These are phyloP conservation scores for Atalantia buxifolia DNA, from an alignment of 345 rosid species.

Conservation along the genomic window DNA sequence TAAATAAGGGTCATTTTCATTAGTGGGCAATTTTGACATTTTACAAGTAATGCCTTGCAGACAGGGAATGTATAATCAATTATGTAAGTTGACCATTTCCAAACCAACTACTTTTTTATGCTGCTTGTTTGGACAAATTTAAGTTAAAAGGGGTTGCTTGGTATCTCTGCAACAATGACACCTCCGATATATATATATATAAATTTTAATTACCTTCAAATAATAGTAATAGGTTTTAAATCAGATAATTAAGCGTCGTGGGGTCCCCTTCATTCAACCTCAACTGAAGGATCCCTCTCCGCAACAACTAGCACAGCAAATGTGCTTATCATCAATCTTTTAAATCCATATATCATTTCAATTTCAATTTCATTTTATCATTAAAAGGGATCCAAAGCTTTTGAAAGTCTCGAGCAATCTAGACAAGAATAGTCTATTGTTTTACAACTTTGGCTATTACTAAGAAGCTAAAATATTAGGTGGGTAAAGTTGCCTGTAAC, in stretches of 20 bases:
- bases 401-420: slow-evolving; percentile 2
- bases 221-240: not conserved
- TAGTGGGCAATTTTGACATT: slow-evolving; percentile 22
- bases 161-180: slow-evolving; percentile 54
- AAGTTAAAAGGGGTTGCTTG: slow-evolving; percentile 45
- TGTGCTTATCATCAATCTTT: not conserved
- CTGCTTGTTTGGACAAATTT: slow-evolving; percentile 36
- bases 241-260: slow-evolving; percentile 3
- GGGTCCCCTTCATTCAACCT: slow-evolving; percentile 12
- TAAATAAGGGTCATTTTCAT: slow-evolving; percentile 7
- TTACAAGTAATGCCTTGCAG: slow-evolving; percentile 25
- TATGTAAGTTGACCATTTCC: slow-evolving; percentile 45
- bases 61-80: slow-evolving; percentile 22
- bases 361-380: not conserved
- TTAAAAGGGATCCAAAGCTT: slow-evolving; percentile 8
- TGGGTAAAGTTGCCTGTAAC: slow-evolving; percentile 16
- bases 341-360: too few relatives aligned
- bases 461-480: not conserved
- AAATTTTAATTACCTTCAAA: not conserved
- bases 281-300: slow-evolving; percentile 1
- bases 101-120: slow-evolving; percentile 33
- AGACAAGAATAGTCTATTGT: not conserved
- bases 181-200: too few relatives aligned
- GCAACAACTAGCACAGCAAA: slow-evolving; percentile 14
- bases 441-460: not conserved